Base-by-base conservation (phyloP, 352 stramenopile species). In the Globisporangium ultimum region DNA sequence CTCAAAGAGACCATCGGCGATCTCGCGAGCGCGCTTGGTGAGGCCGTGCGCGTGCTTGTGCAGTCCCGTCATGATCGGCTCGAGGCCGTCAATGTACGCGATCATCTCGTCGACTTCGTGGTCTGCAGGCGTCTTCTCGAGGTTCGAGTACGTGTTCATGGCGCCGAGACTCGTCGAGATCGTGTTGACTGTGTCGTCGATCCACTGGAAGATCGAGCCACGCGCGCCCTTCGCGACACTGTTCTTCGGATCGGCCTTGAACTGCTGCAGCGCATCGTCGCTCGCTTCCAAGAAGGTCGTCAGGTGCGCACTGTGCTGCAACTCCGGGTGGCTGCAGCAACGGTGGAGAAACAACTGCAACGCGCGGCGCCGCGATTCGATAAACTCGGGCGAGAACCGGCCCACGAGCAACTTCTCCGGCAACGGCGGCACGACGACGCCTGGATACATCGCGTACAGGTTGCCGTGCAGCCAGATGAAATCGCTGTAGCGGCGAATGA, bases 381-480 rank as follows among this genome's bases (percentile, higher is more conserved):
- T 77, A 68, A 98, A 98, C 58, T 96, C 86, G 11, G 92, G 84
- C 47, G 87, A 97, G 70, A 98, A 98, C 2, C 95, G 84, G 3
- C 89, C 87, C 0, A 98, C 95, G 1, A 98, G 76, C 21, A 98
- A 78, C 67, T 99, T 99, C 67, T 99, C 96, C 0, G 96, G 96
- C 34, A 99, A 66, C 1, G 95, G 96, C 13, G 96, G 96, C 10
- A 99, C 86, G 32, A 99, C 95, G 0, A 97, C 79, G 43, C 72
- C 96, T 18, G 72, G 91, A 65, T 81, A 97, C 69, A 89, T 90
- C 68, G 64, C 74, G 60, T 60, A 94, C 49, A 99, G 71, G 43
- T 88, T 80, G 32, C 89, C 84, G 47, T 98, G 92, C 11, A 99
- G 76, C 96, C 96, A 99, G 3, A 98, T 74, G 79, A 99, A 99